Evolutionary conservation across 768 basidiomycete genomes (phyloP), one percentile per base, ranked within the genome.

Genomic region (Amyloporia xantha): DNA sequence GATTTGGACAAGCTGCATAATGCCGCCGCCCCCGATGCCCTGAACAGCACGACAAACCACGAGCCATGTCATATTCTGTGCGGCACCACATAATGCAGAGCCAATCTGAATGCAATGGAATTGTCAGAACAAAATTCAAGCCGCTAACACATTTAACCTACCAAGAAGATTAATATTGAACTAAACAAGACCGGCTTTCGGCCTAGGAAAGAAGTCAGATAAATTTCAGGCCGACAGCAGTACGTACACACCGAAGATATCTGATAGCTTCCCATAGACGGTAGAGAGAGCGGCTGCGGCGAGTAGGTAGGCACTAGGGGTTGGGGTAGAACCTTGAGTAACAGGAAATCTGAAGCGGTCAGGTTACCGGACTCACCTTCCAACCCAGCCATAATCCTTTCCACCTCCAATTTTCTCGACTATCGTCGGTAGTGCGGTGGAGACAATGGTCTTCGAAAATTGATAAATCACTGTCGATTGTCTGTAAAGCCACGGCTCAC

Each of bases 1-100:
- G 56, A 91, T 90, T 43, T 83, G 76, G 5, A 85, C 83, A 54
- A 89, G 68, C 59, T 86, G 85, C 13, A 89, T 70, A 51, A 90
- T 83, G 4, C 86, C 88, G 9, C 86, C 87, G 5, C 86, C 87
- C 21, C 90, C 90, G 25, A 91, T 80, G 7, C 90, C 90, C 61
- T 91, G 90, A 2, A 93, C 69, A 2, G 86, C 89, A 54, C 90
- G 78, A 37, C 76, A 77, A 0, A 86, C 71, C 27, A 90, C 80
- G 13, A 93, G 68, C 90, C 86, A 88, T 2, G 69, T 74, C 78
- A 91, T 84, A 48, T 47, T 80, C 61, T 91, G 84, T 0, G 90
- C 87, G 0, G 86, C 84, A 12, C 89, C 89, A 56, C 86, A 91
- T 47, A 91, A 67, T 1, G 86, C 87, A 5, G 86, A 88, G 19